Base-by-base conservation (phyloP, 2,329 filamentous ascomycete genomes). In the Monosporascus sp. region DNA sequence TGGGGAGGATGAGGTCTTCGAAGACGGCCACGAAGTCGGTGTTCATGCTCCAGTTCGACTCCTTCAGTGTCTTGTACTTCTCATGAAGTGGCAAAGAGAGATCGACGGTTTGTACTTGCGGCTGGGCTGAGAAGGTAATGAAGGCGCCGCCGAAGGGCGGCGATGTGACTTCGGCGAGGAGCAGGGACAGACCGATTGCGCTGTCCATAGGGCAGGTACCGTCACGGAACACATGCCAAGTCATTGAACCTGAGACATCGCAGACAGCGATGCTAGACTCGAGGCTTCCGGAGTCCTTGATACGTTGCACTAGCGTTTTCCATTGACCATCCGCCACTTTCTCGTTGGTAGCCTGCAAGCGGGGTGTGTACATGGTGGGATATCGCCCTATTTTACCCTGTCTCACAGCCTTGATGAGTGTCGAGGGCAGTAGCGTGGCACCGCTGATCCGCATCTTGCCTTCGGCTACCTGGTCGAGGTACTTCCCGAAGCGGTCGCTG, bases 221-320 rank as follows among this genome's bases (percentile, higher is more conserved):
- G 56, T 84, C 81, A 0, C 56, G 50, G 48, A 80, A 76, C 0
- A 0, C 3, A 0, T 74, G 72, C 0, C 0, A 0, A 0, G 0
- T 0, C 81, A 85, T 85, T 40, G 78, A 81, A 5, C 75, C 77
- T 7, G 76, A 81, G 7, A 84, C 79, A 53, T 85, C 82, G 54
- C 79, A 83, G 9, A 85, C 73, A 1, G 81, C 81, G 36, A 85
- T 80, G 53, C 76, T 74, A 17, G 75, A 77, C 17, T 76, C 69
- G 7, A 85, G 67, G 0, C 70, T 75, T 2, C 82, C 82, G 2
- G 75, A 79, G 55, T 83, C 78, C 48, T 74, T 77, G 64, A 84
- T 76, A 2, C 81, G 76, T 64, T 81, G 71, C n/a, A 85, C 79
- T 0, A 85, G 69, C 0, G 76, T 69, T 8, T 78, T 78, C 82